Evolutionary conservation across 805 yeast genomes (phyloP).

Genomic region (Pichia californica): DNA sequence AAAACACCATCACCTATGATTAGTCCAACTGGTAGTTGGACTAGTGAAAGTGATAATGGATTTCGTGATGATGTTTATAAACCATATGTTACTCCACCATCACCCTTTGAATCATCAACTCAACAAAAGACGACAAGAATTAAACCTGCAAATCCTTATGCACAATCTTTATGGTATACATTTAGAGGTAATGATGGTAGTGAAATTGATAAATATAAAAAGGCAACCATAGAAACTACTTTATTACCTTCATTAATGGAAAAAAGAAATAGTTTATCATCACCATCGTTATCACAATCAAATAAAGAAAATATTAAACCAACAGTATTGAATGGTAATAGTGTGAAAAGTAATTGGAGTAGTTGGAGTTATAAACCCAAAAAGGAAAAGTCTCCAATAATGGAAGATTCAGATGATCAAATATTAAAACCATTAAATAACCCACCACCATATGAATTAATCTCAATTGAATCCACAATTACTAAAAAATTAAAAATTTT

Average conservation of each 20-base stretch:
- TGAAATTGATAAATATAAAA: constrained; percentile 20
- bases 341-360: neutral
- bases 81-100: constrained; percentile 15
- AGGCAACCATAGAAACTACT: constrained; percentile 8
- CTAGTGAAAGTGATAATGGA: neutral
- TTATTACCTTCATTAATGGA: constrained; percentile 6
- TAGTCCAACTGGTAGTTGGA: neutral
- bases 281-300: too few relatives aligned
- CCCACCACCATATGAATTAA: constrained; percentile 8
- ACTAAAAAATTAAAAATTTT: constrained; percentile 7
- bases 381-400: neutral
- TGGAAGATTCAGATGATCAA: neutral
- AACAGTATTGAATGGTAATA: neutral
- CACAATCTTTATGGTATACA: constrained; percentile 36
- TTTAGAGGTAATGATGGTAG: constrained; percentile 31
- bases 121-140: neutral
- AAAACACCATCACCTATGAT: neutral
- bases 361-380: neutral
- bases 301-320: neutral
- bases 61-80: constrained; percentile 11
- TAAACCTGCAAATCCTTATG: constrained; percentile 32
- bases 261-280: neutral
- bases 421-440: constrained; percentile 1
- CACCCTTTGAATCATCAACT: constrained; percentile 12
- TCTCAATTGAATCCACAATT: constrained; percentile 6